Base-by-base conservation (phyloP, 768 basidiomycete genomes). In the Tephrocybe rancida region DNA sequence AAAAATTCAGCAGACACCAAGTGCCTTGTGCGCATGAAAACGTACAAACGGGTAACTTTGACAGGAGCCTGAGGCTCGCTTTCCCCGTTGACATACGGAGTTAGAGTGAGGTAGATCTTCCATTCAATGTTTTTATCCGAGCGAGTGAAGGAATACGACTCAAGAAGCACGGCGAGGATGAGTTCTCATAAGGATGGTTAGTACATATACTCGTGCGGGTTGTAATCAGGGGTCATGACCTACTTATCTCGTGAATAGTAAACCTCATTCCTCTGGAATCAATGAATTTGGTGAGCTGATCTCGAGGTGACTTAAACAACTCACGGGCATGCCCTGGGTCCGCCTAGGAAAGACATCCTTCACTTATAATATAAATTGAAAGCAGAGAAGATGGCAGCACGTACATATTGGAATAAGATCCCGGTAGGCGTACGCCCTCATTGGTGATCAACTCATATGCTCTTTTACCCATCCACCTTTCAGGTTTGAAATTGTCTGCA, bases 321-420 rank as follows among this genome's bases (percentile, higher is more conserved):
- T 44, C 57, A 77, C 75, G 76, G 76, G 70, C 77, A 80, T 0
- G 74, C 67, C 37, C 76, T 67, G n/a, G 70, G 69, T 44, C 78
- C 77, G 18, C 71, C 75, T 29, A 76, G 56, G 68, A 78, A 80
- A 1, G 77, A 73, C 73, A 79, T 72, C 55, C 77, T 79, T 27
- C 7, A 10, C 39, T n/a, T n/a, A n/a, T n/a, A 14, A 21, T 38
- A 34, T 30, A 35, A 22, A 29, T 37, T 29, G 42, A 56, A 42
- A 26, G 39, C 29, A 38, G 37, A 27, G 46, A 14, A 24, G 16
- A 51, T 44, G 24, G 18, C 24, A 16, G 7, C 24, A 58, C 64
- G 55, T 29, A 69, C 76, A 77, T 58, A 48, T 75, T 69, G 1
- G 77, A 73, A 55, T 76, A 78, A 8, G 77, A 58, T 3, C 79